phyloP scores from a whole-genome alignment of 805 yeast genomes.

The Candida sonorensis region DNA sequence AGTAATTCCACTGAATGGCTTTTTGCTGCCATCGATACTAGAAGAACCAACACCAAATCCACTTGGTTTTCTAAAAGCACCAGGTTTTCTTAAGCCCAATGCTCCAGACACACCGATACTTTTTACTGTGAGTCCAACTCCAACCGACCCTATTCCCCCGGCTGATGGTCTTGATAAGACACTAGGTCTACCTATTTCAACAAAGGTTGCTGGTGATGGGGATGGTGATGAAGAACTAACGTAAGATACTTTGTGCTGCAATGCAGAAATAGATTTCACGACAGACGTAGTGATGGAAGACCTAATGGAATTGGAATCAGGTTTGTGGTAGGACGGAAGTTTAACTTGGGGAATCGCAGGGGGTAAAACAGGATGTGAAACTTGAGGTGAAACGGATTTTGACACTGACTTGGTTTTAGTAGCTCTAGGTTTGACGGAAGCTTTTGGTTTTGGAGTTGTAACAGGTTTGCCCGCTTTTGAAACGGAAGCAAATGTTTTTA shows the following conservation, averaged over 20 bases:
- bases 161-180: too few relatives aligned
- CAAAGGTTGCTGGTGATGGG: background rate
- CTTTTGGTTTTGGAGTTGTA: background rate
- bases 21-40: constrained; percentile 5
- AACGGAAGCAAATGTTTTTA: too few relatives aligned
- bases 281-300: constrained; percentile 8
- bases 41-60: constrained; percentile 8
- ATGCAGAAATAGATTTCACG: constrained; percentile 12
- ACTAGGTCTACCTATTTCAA: too few relatives aligned
- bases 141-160: too few relatives aligned
- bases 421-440: too few relatives aligned
- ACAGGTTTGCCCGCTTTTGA: background rate
- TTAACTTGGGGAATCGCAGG: constrained; percentile 17
- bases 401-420: too few relatives aligned
- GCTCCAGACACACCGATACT: constrained; percentile 3
- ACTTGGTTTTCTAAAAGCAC: constrained; percentile 27
- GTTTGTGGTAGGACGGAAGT: constrained; percentile 27
- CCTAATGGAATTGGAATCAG: constrained; percentile 11
- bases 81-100: constrained; percentile 25
- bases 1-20: constrained; percentile 14
- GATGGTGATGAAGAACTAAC: background rate
- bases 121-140: constrained; percentile 4
- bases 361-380: too few relatives aligned
- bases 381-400: too few relatives aligned
- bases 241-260: too few relatives aligned